Evolutionary conservation across 495 filamentous ascomycete species (phyloP).

Genomic region (Aspergillus steynii): DNA sequence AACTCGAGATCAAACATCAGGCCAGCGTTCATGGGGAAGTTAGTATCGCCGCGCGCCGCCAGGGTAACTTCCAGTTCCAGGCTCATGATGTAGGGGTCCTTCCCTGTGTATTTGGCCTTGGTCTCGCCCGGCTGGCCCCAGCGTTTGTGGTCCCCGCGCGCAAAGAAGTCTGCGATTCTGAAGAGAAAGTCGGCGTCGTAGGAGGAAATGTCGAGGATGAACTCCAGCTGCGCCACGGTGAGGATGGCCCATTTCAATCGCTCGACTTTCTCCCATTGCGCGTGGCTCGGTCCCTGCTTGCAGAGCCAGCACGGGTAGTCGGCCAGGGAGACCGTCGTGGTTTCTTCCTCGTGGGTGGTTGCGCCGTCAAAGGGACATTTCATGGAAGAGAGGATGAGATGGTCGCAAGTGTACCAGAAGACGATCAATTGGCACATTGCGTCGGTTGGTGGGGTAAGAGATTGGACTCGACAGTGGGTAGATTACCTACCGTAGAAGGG

Average conservation of each 20-base stretch:
- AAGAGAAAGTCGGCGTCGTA: slow-evolving; percentile 1
- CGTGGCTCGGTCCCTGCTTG: background rate
- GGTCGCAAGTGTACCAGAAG: background rate
- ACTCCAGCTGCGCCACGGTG: background rate
- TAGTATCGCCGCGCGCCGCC: too few species aligned
- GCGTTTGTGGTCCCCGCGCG: slow-evolving; percentile 10
- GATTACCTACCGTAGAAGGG: too few species aligned
- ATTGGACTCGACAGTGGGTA: too few species aligned
- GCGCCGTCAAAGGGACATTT: slow-evolving; percentile 4
- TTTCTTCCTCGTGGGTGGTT: slow-evolving; percentile 2
- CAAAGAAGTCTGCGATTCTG: slow-evolving; percentile 7
- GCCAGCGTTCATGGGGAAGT: too few species aligned
- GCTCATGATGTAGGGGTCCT: background rate
- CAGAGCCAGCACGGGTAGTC: slow-evolving; percentile 2
- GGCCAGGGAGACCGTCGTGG: background rate
- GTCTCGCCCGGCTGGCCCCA: slow-evolving; percentile 6
- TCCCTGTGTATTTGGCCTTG: background rate
- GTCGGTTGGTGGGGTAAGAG: background rate
- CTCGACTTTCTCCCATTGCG: background rate
- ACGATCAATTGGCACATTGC: slow-evolving; percentile 6
- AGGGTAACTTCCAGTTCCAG: background rate
- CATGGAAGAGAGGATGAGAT: background rate
- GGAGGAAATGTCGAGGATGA: slow-evolving; percentile 5
- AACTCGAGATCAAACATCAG: too few species aligned
- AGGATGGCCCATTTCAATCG: background rate